These are phyloP conservation scores for Penicillium ochrochloron DNA, from an alignment of 495 filamentous ascomycete species.

Conservation along the genomic window DNA sequence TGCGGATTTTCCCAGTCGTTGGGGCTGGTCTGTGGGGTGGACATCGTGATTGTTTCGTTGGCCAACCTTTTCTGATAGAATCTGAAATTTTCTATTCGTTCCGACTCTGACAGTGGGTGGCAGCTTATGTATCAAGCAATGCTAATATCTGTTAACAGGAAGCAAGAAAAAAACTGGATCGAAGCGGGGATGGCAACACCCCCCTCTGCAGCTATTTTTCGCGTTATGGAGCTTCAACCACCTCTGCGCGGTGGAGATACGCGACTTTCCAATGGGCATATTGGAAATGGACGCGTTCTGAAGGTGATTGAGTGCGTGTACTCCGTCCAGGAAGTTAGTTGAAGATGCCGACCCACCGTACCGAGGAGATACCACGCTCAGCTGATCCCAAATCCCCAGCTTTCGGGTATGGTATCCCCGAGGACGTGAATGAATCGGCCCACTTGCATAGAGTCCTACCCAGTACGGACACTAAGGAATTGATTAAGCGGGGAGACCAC, in stretches of 20 bases:
- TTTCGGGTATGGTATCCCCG: neutral
- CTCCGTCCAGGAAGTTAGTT: neutral
- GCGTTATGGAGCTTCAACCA: neutral
- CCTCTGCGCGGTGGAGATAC: neutral
- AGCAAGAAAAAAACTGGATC: neutral
- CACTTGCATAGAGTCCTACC: neutral
- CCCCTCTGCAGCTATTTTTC: neutral
- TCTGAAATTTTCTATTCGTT: neutral
- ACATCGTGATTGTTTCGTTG: neutral
- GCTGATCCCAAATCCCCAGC: neutral
- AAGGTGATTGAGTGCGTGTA: neutral
- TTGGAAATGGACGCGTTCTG: neutral
- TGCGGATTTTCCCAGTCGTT: constrained; percentile 2
- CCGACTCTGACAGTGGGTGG: neutral
- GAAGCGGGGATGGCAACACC: neutral
- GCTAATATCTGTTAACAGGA: neutral
- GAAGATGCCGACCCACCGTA: neutral
- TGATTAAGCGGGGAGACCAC: neutral
- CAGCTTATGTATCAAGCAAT: neutral
- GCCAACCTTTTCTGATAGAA: neutral
- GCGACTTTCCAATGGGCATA: neutral
- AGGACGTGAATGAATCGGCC: neutral
- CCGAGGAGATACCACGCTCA: neutral
- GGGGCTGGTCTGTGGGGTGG: neutral
- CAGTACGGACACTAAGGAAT: neutral